phyloP scores from a whole-genome alignment of 2,329 filamentous ascomycete species.

The Dothistroma pini region DNA sequence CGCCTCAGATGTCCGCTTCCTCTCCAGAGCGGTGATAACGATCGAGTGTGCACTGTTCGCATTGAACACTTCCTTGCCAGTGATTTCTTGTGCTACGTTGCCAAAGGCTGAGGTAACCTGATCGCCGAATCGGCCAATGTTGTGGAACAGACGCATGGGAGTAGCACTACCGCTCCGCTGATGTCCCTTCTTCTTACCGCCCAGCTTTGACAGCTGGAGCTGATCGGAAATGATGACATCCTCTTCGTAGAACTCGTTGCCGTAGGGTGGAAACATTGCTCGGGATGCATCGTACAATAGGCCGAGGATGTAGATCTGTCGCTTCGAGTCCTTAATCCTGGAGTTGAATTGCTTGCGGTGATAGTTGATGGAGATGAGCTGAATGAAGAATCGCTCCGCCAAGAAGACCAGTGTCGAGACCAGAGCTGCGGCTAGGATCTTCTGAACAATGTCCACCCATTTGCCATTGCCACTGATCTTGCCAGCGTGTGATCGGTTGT shows the following conservation, averaged over 20 bases:
- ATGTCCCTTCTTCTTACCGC: conserved; percentile 49
- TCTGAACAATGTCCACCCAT: conserved; percentile 58
- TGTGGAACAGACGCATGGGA: conserved; percentile 72
- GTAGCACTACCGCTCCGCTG: conserved; percentile 61
- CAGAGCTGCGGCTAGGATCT: conserved; percentile 63
- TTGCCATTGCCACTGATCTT: conserved; percentile 24
- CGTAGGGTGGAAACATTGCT: conserved; percentile 86
- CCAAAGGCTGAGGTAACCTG: conserved; percentile 92
- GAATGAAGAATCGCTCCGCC: conserved; percentile 73
- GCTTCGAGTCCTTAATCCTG: conserved; percentile 85
- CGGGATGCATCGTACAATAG: conserved; percentile 88
- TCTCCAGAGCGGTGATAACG: conserved; percentile 84
- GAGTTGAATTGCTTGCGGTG: conserved; percentile 79
- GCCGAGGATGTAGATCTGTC: conserved; percentile 73
- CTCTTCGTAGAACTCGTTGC: conserved; percentile 83
- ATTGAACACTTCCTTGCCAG: conserved; percentile 93
- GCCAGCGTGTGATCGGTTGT: conserved; percentile 20
- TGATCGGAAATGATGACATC: conserved; percentile 87
- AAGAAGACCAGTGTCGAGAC: conserved; percentile 68
- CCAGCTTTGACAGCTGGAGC: conserved; percentile 56
- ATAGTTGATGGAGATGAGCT: conserved; percentile 80
- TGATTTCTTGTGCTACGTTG: conserved; percentile 90
- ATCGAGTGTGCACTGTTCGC: conserved; percentile 85
- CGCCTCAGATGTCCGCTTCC: conserved; percentile 79
- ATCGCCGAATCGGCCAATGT: conserved; percentile 73